Conservation (phyloP, 331 rosid genomes). For the Erythrophleum ivorense region DNA sequence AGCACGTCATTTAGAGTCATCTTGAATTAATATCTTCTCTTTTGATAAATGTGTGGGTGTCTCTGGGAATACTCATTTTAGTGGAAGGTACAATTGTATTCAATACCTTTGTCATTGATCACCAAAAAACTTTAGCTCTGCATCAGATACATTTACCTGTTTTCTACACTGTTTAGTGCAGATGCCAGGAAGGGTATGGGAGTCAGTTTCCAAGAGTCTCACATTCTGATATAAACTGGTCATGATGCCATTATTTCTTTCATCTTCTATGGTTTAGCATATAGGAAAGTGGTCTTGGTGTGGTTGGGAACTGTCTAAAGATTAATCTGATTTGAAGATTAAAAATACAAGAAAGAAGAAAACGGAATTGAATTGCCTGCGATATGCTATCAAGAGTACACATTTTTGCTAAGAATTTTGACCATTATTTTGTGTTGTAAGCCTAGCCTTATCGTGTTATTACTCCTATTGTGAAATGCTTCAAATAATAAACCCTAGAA, state of each 20-base stretch:
- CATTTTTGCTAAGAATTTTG: not conserved
- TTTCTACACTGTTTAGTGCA: not conserved
- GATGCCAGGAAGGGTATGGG: not conserved
- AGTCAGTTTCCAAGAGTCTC: not conserved
- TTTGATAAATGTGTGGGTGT: not conserved
- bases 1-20: not conserved
- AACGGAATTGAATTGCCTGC: not conserved
- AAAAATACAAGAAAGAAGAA: slow-evolving; percentile 4
- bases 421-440: slow-evolving; percentile 8
- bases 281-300: not conserved
- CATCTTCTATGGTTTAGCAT: not conserved
- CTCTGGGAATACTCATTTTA: slow-evolving; percentile 17
- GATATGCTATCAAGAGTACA: slow-evolving; percentile 15
- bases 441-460: slow-evolving; percentile 15
- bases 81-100: slow-evolving; percentile 13
- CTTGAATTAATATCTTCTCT: not conserved
- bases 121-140: slow-evolving; percentile 10
- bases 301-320: slow-evolving; percentile 12
- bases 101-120: slow-evolving; percentile 29
- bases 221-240: not conserved
- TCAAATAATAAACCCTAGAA: not conserved
- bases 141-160: not conserved
- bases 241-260: not conserved
- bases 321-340: not conserved
- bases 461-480: slow-evolving; percentile 21